Evolutionary conservation across 495 filamentous ascomycete genomes (phyloP), one percentile per base, ranked within the genome.

Genomic region (Cercophora newfieldiana): DNA sequence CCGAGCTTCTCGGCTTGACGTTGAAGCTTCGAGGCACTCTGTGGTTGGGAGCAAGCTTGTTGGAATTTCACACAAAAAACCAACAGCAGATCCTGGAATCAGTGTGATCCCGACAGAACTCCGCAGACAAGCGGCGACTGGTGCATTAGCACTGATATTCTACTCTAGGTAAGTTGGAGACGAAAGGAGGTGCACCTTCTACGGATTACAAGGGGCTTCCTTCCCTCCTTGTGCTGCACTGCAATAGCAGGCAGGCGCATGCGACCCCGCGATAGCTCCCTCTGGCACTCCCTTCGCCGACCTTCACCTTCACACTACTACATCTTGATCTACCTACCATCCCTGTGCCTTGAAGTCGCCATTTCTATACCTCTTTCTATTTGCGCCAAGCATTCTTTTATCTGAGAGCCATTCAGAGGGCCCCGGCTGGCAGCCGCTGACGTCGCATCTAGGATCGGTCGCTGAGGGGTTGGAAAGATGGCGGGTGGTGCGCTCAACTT

Each of bases 401-500:
- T 7, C 50, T 53, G 50, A 24, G 50, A 53, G 50, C 10, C 6
- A 7, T 53, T 53, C 10, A 44, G 18, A 16, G 37, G 10, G 37
- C 18, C 18, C 3, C 37, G 37, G 37, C 50, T 7, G 50, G n/a
- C 50, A 53, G 50, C 50, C 50, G 58, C 58, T 48, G 28, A 44
- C 29, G 58, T 44, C 33, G n/a, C 18, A 37, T 47, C 33, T 44
- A 44, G 37, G 10, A 44, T 16, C 18, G 37, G 37, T 44, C 4
- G 21, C 29, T 19, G 19, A 59, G 29, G 26, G 26, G 19, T 51
- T 58, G 64, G 65, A 69, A 66, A 57, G 65, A 84, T 83, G 81
- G 72, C 81, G 65, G 75, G 67, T 67, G 77, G 88, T 79, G 83
- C 88, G 3, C 94, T 99, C 85, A 99, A 98, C 76, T 99, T 94